Evolutionary conservation across 257 asterid genomes (phyloP).

Genomic region (Solanum arcanum): DNA sequence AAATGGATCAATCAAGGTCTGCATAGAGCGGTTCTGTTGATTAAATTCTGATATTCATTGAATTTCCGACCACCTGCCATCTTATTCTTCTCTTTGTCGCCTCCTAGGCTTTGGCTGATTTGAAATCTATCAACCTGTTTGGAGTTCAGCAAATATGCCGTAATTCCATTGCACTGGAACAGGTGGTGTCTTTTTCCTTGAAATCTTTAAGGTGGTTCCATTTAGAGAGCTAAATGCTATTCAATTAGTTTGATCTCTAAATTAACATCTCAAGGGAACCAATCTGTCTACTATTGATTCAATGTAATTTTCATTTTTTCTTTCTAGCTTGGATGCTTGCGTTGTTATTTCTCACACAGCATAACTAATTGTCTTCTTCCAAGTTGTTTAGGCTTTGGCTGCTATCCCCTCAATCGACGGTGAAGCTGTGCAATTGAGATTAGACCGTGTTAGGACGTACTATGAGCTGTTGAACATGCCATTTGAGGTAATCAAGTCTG

Average conservation of each 20-base stretch:
- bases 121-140: slow-evolving; percentile 89
- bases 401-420: slow-evolving; percentile 80
- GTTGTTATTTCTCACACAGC: neutral
- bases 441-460: slow-evolving; percentile 84
- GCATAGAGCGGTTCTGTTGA: slow-evolving; percentile 2
- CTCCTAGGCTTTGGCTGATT: slow-evolving; percentile 80
- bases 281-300: neutral
- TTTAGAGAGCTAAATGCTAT: neutral
- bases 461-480: slow-evolving; percentile 95
- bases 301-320: neutral
- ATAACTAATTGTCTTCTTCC: slow-evolving; percentile 1
- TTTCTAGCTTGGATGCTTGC: neutral
- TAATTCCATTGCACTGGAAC: slow-evolving; percentile 94
- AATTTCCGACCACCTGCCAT: neutral
- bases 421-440: slow-evolving; percentile 69
- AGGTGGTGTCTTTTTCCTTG: slow-evolving; percentile 30
- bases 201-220: neutral
- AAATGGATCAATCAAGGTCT: slow-evolving; percentile 70
- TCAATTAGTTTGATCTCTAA: neutral
- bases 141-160: slow-evolving; percentile 99
- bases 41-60: neutral
- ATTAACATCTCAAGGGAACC: neutral
- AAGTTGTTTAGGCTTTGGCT: slow-evolving; percentile 64
- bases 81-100: neutral
- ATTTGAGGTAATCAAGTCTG: slow-evolving; percentile 60